phyloP scores from a whole-genome alignment of 176 grass and related monocot genomes.

The Oryza officinalis region DNA sequence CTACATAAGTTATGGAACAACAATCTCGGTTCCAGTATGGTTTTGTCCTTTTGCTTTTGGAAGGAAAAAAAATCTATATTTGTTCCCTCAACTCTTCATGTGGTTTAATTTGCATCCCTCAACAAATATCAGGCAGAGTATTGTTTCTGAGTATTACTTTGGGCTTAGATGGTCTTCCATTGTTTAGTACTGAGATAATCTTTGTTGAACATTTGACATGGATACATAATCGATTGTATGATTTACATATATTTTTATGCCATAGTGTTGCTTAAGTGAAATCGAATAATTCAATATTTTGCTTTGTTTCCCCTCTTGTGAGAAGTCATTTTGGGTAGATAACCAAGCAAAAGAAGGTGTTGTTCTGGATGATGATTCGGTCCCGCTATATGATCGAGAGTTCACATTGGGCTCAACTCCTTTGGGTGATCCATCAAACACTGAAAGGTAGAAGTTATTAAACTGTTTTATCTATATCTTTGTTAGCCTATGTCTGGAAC shows the following conservation, averaged over 20 bases:
- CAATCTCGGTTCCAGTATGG: not conserved
- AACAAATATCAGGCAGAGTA: not conserved
- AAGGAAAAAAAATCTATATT: not conserved
- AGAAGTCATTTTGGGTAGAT: constrained; percentile 93
- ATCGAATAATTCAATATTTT: constrained; percentile 19
- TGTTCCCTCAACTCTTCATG: not conserved
- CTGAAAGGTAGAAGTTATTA: constrained; percentile 64
- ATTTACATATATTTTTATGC: not conserved
- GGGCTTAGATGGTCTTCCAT: not conserved
- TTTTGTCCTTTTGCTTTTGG: constrained; percentile 6
- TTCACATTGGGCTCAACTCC: constrained; percentile 72
- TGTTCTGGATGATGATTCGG: constrained; percentile 53
- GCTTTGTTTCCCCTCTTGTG: constrained; percentile 26
- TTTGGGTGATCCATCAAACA: constrained; percentile 69
- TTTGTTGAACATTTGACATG: not conserved
- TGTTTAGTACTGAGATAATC: constrained; percentile 14
- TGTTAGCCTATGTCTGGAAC: not conserved
- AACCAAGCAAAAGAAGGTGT: constrained; percentile 70
- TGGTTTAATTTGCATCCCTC: not conserved
- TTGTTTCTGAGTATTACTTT: not conserved
- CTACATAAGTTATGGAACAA: not conserved
- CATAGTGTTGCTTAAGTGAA: constrained; percentile 26
- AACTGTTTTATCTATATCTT: constrained; percentile 1
- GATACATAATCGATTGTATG: not conserved
- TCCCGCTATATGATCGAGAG: constrained; percentile 83